Base-by-base conservation (phyloP, 2,329 filamentous ascomycete genomes). In the Aureobasidium sp. region DNA sequence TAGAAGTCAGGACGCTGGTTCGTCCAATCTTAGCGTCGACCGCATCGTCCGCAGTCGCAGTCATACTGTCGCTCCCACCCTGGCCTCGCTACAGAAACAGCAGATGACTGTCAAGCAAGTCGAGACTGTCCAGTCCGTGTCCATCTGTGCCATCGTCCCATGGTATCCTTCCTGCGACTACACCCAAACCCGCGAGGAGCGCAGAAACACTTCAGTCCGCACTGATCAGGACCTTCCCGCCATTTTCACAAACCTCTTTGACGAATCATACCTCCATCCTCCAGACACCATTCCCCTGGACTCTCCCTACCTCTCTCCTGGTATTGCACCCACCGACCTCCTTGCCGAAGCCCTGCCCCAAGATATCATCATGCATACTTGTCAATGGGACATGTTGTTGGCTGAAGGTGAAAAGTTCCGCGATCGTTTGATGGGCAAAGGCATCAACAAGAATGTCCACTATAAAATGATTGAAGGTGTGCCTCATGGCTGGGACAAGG, bases 361-460 rank as follows among this genome's bases (percentile, higher is more conserved):
- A n/a, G 80, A 86, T 63, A 64, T 87, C 51, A 83, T 85, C 62
- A 72, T 87, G 66, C 84, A 82, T 68, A 81, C 83, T 47, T 87
- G 84, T 70, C 84, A 87, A 69, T 87, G 82, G 81, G 84, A 87
- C 68, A 87, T 87, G 84, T 74, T 87, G 15, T 75, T 86, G n/a
- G 79, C 80, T 15, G 84, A 87, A 69, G 84, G 82, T 6, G 76
- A 87, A 64, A 76, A 78, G 5, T 87, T 91, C 65, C 80, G 83
- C 12, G 78, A 84, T 57, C 78, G 87, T 23, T 71, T 91, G 9
- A 62, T 23, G 2, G 62, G 64, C n/a, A 64, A 65, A 26, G 68
- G 68, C 9, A 66, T 72, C 36, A 55, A 62, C 27, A 87, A 86
- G 73, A 77, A 78, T 8, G 81, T 88, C 1, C 74, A 77, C 57